Base-by-base conservation (phyloP, 1,284 basidiomycete species). In the Cutaneotrichosporon cyanovorans region DNA sequence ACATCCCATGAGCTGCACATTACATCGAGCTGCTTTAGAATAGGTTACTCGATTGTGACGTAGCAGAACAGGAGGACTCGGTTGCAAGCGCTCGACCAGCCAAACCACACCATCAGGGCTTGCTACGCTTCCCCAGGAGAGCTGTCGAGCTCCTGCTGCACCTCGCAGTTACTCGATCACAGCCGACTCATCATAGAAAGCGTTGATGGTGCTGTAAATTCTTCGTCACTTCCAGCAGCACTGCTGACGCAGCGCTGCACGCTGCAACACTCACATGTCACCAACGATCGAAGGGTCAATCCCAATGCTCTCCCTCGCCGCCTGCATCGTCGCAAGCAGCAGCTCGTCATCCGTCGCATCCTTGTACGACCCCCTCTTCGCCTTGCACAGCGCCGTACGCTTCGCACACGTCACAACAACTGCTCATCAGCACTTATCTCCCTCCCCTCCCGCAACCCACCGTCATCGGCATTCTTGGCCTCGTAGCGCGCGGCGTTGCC, bases 321-420 rank as follows among this genome's bases (percentile, higher is more conserved):
- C 50, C 40, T 55, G 46, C 22, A 60, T 35, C 18, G 57, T 51
- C 11, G 46, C 48, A 34, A 51, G 46, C 22, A 60, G 50, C n/a
- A 60, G 50, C 37, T 46, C 51, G 38, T 60, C 52, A 34, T 50
- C 56, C 11, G 51, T 42, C 7, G 51, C 47, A 46, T 60, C 56
- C 40, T 48, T 46, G 52, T 45, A 60, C 10, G 39, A 54, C 7
- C 58, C 58, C 52, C 50, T 56, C 30, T 53, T 53, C 18, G 58
- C 58, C 48, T 56, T 52, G 32, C 56, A 56, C 12, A 60, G 45
- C 16, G 58, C 47, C 8, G 54, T 60, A 37, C 58, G 53, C 40
- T 52, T 52, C 35, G 58, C 58, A 33, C 51, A 57, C 14, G 51
- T 53, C 25, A 53, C 47, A 31, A 53, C 51, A 38, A 53, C 51